Evolutionary conservation across 306 rosid genomes (phyloP).

Genomic region (Prosopis cineraria): DNA sequence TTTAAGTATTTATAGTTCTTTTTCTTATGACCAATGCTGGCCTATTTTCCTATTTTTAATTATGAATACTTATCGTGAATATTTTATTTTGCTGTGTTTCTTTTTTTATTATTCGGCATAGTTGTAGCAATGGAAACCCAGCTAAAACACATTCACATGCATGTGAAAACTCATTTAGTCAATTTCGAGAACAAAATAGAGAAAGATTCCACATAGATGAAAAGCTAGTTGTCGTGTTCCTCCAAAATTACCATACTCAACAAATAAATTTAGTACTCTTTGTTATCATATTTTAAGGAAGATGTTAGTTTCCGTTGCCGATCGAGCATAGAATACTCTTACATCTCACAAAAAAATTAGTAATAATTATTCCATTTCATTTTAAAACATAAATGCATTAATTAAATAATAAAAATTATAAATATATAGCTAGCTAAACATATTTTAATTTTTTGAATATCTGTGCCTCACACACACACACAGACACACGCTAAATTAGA

Average conservation of each 20-base stretch:
- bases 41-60: too few relatives aligned
- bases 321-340: background rate
- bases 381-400: background rate
- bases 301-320: background rate
- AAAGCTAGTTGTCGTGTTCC: background rate
- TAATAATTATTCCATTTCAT: background rate
- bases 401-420: too few relatives aligned
- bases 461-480: too few relatives aligned
- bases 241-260: too few relatives aligned
- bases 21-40: too few relatives aligned
- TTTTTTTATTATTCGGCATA: too few relatives aligned
- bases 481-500: too few relatives aligned
- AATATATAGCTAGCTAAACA: too few relatives aligned
- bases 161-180: background rate
- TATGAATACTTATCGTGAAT: background rate
- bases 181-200: background rate
- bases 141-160: background rate
- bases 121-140: background rate
- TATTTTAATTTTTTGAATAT: too few relatives aligned
- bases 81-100: background rate
- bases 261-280: too few relatives aligned
- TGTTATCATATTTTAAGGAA: background rate
- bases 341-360: background rate
- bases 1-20: too few relatives aligned
- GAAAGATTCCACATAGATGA: slow-evolving; percentile 10